Percentiles rank a stretch among this genome's conserved stretches.
phyloP scores from a whole-genome alignment of 2,329 filamentous ascomycete genomes.

The Colletotrichum tropicale region DNA sequence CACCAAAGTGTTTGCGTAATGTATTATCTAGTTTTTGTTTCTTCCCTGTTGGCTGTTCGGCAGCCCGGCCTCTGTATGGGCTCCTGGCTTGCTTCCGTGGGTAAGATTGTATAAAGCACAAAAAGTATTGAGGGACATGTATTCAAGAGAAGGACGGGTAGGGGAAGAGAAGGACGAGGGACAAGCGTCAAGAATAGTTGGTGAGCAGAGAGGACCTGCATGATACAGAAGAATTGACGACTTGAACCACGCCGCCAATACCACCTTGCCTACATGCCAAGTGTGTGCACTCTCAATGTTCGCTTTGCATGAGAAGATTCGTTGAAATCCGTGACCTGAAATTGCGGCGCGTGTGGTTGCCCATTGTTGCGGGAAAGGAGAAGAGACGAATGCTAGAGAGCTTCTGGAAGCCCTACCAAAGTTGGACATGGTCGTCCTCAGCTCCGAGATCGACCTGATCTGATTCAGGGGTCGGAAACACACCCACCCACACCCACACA shows the following conservation, averaged over 20 bases:
- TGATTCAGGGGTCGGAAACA: neutral
- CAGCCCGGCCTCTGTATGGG: neutral
- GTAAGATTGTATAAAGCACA: neutral
- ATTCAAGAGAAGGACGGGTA: neutral
- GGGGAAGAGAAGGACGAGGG: neutral
- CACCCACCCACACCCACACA: neutral
- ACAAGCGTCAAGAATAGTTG: neutral
- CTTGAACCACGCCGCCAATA: neutral
- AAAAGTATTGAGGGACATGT: neutral
- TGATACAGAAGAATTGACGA: conserved; percentile 11
- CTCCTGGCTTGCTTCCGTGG: neutral
- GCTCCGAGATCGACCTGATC: neutral
- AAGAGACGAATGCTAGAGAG: neutral
- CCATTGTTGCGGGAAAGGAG: neutral
- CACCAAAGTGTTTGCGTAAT: conserved; percentile 7
- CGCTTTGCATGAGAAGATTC: neutral
- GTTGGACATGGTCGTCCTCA: neutral
- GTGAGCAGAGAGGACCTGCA: neutral
- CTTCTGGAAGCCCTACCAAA: neutral
- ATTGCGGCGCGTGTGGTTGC: neutral
- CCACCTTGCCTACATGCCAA: neutral
- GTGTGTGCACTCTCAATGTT: neutral
- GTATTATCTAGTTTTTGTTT: conserved; percentile 9
- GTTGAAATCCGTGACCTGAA: neutral
- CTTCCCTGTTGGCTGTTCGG: neutral